Base-by-base conservation (phyloP, 805 yeast species). In the Pichia ethanolica region DNA sequence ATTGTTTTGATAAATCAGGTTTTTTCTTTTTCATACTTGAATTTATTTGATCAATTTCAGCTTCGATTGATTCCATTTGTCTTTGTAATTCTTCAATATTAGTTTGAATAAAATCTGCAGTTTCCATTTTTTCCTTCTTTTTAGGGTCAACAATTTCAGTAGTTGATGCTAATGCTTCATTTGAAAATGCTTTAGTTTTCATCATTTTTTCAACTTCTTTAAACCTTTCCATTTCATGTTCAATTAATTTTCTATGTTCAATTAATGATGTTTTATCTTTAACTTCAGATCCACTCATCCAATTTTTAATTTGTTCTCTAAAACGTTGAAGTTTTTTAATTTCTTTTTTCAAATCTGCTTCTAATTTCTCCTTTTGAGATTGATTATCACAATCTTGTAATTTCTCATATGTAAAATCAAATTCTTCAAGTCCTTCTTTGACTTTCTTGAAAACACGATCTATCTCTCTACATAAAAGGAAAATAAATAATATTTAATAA, bases 401-500 rank as follows among this genome's bases (percentile, higher is more conserved):
- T 68, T 91, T 91, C 39, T 88, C 96, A 61, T 91, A 86, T 35
- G 88, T 81, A 47, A 77, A 82, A 61, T 91, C 96, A 62, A 91
- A 91, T 53, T 81, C 85, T 47, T 78, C 82, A 40, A 91, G 77
- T 9, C 99, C 99, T 71, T 91, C 99, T 50, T 82, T 79, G 48
- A 93, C 95, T 68, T 93, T 89, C 67, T 89, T 89, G 70, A 86
- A 78, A 60, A 90, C 89, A 63, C 90, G 87, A 69, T 91, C 99
- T 64, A 93, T 88, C 73, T 91, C 97, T 68, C 69, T 69, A 46
- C 47, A 43, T 38, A 9, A n/a, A 20, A 10, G 5, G 14, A 20
- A 10, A 5, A 41, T 14, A 14, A 14, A 14, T 20, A 20, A 20
- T 20, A 20, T 20, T 20, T 20, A 20, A 2, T 20, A 20, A 20